These are phyloP conservation scores for Solanum tacnaense DNA, from an alignment of 257 asterid genomes.

Conservation along the genomic window DNA sequence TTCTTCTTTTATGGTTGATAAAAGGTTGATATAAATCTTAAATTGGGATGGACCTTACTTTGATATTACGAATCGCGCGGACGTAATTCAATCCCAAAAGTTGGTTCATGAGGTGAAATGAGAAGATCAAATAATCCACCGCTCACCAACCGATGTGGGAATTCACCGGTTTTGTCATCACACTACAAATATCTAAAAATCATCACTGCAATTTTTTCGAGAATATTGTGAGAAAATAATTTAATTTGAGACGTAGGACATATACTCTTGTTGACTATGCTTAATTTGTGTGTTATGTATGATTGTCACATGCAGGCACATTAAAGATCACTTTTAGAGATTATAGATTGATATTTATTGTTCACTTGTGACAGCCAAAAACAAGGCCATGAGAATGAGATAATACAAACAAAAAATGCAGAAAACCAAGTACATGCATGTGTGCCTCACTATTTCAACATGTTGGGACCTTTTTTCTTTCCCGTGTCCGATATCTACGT, in stretches of 20 bases:
- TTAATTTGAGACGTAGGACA: no score
- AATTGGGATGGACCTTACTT: not conserved
- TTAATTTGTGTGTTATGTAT: no score
- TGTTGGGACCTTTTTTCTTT: not conserved
- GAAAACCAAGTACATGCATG: not conserved
- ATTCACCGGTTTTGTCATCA: not conserved
- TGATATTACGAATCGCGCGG: accelerated
- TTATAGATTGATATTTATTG: not conserved
- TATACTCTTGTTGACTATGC: not conserved
- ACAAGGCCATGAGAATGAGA: not conserved
- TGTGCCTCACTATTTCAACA: not conserved
- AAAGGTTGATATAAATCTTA: not conserved
- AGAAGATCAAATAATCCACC: not conserved
- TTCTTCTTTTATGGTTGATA: not conserved
- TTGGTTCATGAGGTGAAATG: no score
- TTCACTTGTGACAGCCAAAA: not conserved
- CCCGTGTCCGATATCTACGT: no score
- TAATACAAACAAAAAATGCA: not conserved
- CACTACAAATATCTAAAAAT: no score
- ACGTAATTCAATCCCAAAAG: not conserved
- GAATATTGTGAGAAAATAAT: no score
- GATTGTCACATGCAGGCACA: not conserved
- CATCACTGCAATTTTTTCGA: no score
- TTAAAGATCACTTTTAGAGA: not conserved
- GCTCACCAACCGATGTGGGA: not conserved